phyloP scores from a whole-genome alignment of 306 rosid species.

The Ormosia emarginata region DNA sequence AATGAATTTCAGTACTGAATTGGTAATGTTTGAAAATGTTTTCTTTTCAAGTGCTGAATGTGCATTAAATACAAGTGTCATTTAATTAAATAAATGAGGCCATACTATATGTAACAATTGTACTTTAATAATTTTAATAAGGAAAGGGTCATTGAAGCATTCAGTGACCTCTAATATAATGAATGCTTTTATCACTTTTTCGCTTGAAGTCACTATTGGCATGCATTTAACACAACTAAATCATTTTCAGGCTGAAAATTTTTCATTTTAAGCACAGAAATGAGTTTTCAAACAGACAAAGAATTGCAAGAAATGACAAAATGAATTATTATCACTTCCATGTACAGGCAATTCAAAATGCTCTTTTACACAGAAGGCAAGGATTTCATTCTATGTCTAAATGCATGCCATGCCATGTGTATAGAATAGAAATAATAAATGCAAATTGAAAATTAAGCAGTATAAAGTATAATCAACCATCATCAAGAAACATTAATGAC shows the following conservation, averaged over 20 bases:
- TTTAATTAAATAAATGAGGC: background rate
- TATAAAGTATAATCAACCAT: background rate
- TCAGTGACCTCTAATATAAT: background rate
- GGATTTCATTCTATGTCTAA: background rate
- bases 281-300: background rate
- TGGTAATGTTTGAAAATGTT: background rate
- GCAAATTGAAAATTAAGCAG: background rate
- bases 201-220: background rate
- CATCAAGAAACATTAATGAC: background rate
- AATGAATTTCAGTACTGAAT: background rate
- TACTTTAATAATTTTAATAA: background rate
- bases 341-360: background rate
- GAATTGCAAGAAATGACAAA: background rate
- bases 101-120: too few species aligned
- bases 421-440: background rate
- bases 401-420: background rate
- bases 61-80: background rate
- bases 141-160: background rate
- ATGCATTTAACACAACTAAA: background rate
- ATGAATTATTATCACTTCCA: background rate
- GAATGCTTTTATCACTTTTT: background rate
- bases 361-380: background rate
- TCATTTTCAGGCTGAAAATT: background rate
- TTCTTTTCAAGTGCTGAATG: background rate
- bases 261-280: background rate